Evolutionary conservation across 176 grass and related monocot species (phyloP), one percentile per base, ranked within the genome.

Genomic region (Oryza meyeriana): DNA sequence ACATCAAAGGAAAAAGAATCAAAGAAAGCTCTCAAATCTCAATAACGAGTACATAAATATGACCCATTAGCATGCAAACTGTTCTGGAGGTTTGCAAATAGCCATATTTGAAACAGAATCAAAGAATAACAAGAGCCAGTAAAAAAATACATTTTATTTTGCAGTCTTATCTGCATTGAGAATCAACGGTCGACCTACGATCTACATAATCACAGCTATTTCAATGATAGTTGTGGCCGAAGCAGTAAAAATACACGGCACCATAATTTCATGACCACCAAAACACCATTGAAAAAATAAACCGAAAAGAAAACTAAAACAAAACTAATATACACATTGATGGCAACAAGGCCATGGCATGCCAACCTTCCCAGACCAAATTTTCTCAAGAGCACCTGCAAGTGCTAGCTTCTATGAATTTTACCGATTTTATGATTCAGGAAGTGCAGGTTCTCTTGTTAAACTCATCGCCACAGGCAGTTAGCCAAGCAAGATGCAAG

Each of bases 201-300:
- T 50, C 88, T 90, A 90, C 74, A 86, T 90, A 86, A 86, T 86
- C 83, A 83, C 88, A 86, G 39, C 79, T 86, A 82, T 66, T 74
- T 66, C 67, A 90, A 86, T 83, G 58, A 82, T n/a, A 83, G 79
- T 68, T 74, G 71, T 69, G 79, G 79, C 74, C 67, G 65, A 82
- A 74, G 48, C 79, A 76, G 64, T 67, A 63, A 35, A 35, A 76
- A 83, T 90, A n/a, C 64, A 74, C 84, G 32, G 47, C 30, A 48
- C 61, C 29, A 8, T 61, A 69, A 87, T 74, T 71, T 74, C 61
- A 72, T 63, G 75, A 50, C 62, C 68, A 69, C 66, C 74, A 83
- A 90, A 73, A 79, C 27, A 52, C 13, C 50, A 67, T 52, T 59
- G 36, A 83, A 78, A 34, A 34, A 82, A 11, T 66, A 66, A 87